Percentiles rank a stretch among this genome's conserved stretches.
These are phyloP conservation scores for Amauroascus niger DNA, from an alignment of 2,329 filamentous ascomycete genomes.

Conservation along the genomic window DNA sequence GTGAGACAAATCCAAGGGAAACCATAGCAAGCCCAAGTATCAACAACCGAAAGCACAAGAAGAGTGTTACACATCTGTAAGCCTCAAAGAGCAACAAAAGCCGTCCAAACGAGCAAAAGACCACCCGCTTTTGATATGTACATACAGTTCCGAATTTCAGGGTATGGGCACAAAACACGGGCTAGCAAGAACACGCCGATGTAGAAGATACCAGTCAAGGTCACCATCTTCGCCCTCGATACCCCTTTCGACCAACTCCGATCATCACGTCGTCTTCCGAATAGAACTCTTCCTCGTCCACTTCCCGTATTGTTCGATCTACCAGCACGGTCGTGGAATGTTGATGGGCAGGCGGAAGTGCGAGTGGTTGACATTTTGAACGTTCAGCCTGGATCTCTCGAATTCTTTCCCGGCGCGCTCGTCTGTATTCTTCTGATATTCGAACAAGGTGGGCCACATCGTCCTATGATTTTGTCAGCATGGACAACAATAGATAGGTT, in stretches of 20 bases:
- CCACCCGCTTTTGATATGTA: background rate
- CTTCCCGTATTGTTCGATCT: conserved; percentile 5
- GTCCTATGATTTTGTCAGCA: conserved; percentile 48
- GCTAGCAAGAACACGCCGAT: background rate
- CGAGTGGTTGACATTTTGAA: background rate
- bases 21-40: background rate
- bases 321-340: conserved; percentile 2
- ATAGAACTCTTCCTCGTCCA: background rate
- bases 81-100: background rate
- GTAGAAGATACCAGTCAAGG: background rate
- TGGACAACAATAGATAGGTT: background rate
- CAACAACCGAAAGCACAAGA: background rate
- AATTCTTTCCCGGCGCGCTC: conserved; percentile 50
- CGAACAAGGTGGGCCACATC: conserved; percentile 78
- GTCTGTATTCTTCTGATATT: conserved; percentile 70
- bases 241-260: background rate
- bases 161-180: background rate
- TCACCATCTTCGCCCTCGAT: conserved; percentile 1
- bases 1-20: background rate
- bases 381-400: conserved; percentile 48
- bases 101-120: background rate
- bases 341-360: background rate
- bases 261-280: background rate
- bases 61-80: no score
- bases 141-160: background rate